A percentile compares a stretch with the other conserved stretches of the same genome.
These are phyloP conservation scores for Ophiostoma ips DNA, from an alignment of 2,329 filamentous ascomycete genomes.

Conservation along the genomic window DNA sequence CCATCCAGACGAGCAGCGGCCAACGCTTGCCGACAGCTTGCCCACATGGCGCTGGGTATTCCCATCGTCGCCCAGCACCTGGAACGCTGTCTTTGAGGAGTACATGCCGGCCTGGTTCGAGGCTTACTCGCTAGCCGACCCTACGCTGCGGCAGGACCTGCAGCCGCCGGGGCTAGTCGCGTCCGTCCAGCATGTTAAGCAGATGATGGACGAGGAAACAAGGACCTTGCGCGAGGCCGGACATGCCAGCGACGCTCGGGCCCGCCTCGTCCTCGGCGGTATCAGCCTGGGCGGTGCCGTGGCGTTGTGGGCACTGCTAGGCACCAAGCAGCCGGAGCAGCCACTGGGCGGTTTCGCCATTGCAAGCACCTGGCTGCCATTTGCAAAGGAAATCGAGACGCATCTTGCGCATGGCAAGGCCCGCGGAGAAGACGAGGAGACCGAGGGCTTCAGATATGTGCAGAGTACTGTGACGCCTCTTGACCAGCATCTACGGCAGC, in stretches of 20 bases:
- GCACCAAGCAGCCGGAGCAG: slow-evolving; percentile 1
- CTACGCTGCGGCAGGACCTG: slow-evolving; percentile 26
- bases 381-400: background rate
- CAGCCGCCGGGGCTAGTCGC: slow-evolving; percentile 27
- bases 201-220: slow-evolving; percentile 23
- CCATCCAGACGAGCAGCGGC: slow-evolving; percentile 7
- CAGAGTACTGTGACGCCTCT: background rate
- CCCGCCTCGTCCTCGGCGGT: slow-evolving; percentile 27
- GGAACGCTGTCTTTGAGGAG: slow-evolving; percentile 15
- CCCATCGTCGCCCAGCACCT: slow-evolving; percentile 24
- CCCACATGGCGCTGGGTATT: slow-evolving; percentile 36
- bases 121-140: slow-evolving; percentile 27
- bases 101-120: slow-evolving; percentile 33
- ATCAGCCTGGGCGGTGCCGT: slow-evolving; percentile 33
- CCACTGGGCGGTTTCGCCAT: slow-evolving; percentile 6
- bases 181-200: slow-evolving; percentile 21
- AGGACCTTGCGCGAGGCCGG: background rate
- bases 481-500: background rate
- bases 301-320: slow-evolving; percentile 21
- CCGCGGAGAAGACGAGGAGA: too few relatives aligned
- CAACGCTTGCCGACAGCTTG: slow-evolving; percentile 24
- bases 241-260: slow-evolving; percentile 4
- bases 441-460: background rate
- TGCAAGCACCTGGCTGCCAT: slow-evolving; percentile 8
- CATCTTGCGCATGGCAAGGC: background rate